These are phyloP conservation scores for Phytophthora capsici DNA, from an alignment of 352 stramenopile genomes.

Conservation along the genomic window DNA sequence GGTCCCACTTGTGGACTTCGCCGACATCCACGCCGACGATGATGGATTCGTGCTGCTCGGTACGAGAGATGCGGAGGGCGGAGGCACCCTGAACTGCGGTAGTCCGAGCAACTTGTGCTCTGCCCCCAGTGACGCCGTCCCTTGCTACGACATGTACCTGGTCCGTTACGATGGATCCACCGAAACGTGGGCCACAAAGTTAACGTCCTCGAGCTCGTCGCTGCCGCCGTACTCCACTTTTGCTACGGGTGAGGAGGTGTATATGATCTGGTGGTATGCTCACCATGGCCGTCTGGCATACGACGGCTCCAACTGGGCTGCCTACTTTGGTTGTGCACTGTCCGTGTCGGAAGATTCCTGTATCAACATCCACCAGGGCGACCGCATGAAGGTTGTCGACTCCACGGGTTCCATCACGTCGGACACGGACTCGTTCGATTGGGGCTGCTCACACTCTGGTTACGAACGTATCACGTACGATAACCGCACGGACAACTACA, in stretches of 20 bases:
- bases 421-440: conserved; percentile 52
- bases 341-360: conserved; percentile 55
- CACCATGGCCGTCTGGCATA: conserved; percentile 64
- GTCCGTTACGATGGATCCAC: conserved; percentile 53
- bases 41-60: conserved; percentile 60
- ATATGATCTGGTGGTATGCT: conserved; percentile 74
- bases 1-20: conserved; percentile 54
- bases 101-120: conserved; percentile 57
- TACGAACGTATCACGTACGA: conserved; percentile 70
- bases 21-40: conserved; percentile 56
- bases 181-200: conserved; percentile 64
- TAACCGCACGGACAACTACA: conserved; percentile 47
- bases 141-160: conserved; percentile 72
- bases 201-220: conserved; percentile 52
- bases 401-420: conserved; percentile 43
- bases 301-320: conserved; percentile 63
- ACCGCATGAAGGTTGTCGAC: conserved; percentile 66
- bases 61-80: conserved; percentile 52
- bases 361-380: conserved; percentile 74
- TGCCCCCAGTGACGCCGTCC: conserved; percentile 36
- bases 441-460: conserved; percentile 63
- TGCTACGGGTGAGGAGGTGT: conserved; percentile 49
- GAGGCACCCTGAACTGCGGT: conserved; percentile 61
- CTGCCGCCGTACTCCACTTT: conserved; percentile 60
- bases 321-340: conserved; percentile 61